Conservation (phyloP, 805 yeast species). For the Wickerhamomyces strasburgensis region DNA sequence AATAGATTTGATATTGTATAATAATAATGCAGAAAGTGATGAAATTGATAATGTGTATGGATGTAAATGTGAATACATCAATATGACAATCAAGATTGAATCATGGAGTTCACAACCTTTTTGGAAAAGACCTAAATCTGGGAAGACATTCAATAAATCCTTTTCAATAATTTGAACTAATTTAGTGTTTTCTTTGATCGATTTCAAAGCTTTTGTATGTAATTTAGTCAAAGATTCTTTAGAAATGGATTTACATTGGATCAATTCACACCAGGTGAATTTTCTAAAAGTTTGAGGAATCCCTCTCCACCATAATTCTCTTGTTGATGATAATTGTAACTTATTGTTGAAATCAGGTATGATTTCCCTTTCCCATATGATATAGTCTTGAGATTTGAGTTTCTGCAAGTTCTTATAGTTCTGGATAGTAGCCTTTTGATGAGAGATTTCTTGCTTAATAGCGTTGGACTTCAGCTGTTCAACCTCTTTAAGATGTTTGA, state of each 20-base stretch:
- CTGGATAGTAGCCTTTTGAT: slow-evolving; percentile 28
- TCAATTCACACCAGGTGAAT: slow-evolving; percentile 46
- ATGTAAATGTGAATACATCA: slow-evolving; percentile 26
- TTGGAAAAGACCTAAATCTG: slow-evolving; percentile 35
- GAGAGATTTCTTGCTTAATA: slow-evolving; percentile 33
- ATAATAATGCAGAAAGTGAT: slow-evolving; percentile 37
- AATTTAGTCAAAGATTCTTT: slow-evolving; percentile 8
- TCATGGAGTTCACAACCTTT: slow-evolving; percentile 25
- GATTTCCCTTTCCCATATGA: slow-evolving; percentile 37
- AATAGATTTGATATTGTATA: slow-evolving; percentile 31
- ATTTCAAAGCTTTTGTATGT: slow-evolving; percentile 1
- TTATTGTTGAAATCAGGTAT: slow-evolving; percentile 31
- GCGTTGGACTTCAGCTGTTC: slow-evolving; percentile 40
- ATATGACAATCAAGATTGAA: slow-evolving; percentile 30
- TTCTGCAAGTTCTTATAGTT: slow-evolving; percentile 28
- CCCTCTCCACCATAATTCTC: slow-evolving; percentile 62
- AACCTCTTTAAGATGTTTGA: slow-evolving; percentile 50
- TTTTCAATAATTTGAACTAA: slow-evolving; percentile 6
- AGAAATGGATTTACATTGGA: slow-evolving; percentile 30
- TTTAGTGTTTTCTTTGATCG: slow-evolving; percentile 7
- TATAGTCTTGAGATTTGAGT: slow-evolving; percentile 33
- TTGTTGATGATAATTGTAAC: slow-evolving; percentile 33
- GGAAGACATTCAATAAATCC: slow-evolving; percentile 29
- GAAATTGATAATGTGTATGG: slow-evolving; percentile 34
- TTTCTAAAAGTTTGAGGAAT: slow-evolving; percentile 42